Evolutionary conservation across 371 early-diverging fungal species (phyloP), one percentile per base, ranked within the genome.

Genomic region (Apophysomyces elegans): DNA sequence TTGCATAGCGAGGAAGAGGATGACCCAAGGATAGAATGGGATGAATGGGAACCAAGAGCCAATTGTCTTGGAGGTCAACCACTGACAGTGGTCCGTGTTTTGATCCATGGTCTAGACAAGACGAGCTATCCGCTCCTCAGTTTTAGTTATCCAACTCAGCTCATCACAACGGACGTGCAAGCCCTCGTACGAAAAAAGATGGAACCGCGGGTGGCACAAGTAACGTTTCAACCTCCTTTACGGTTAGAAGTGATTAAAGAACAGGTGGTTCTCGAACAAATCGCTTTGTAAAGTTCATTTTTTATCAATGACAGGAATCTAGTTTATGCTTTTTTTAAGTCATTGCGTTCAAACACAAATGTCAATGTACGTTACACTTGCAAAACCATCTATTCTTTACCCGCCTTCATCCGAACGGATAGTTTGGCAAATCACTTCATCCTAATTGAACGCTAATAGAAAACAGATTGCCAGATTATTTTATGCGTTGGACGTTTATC

Each of bases 31-130:
- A 67, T 18, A 36, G 76, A 77, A 68, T 59, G 66, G 32, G 75
- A 73, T 59, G 78, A 76, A 69, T 82, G 80, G 80, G 70, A 79
- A 37, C 58, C 47, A 11, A 66, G 69, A 26, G 58, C 75, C 3
- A 79, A 82, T 54, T 73, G 80, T 59, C 70, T 82, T 7, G 79
- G 79, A 32, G 61, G 64, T 45, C 63, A 62, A 44, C 50, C 65
- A 4, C 64, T 82, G 14, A 46, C 57, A 11, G 56, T 81, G 4
- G 35, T 70, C 21, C 68, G 72, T 37, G 57, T 77, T 9, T 67
- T 62, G 63, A 8, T 78, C 32, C 45, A 43, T 16, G 57, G 61
- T 7, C n/a, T 36, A 18, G 38, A 26, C 11, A 47, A 46, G 16
- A 45, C 38, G 32, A 54, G 47, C 11, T n/a, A 60, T 35, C 47